These are phyloP conservation scores for Xeromyces bisporus DNA, from an alignment of 495 filamentous ascomycete species.

Conservation along the genomic window DNA sequence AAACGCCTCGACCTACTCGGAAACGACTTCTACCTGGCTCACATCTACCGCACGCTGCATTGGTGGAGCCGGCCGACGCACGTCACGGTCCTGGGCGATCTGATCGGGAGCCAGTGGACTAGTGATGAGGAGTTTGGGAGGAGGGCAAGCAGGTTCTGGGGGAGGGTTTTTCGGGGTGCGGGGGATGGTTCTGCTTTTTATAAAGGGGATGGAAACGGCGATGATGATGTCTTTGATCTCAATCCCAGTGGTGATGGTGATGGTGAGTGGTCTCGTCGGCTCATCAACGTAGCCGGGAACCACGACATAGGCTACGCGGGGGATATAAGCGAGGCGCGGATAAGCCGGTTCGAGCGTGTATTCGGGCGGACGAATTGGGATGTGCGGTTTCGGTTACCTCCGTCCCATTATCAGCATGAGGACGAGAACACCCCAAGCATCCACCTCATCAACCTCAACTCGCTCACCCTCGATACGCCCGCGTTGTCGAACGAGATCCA, in stretches of 20 bases:
- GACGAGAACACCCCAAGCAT: conserved; percentile 29
- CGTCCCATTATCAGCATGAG: conserved; percentile 14
- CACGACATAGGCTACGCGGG: conserved; percentile 95
- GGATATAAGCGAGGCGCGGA: conserved; percentile 54
- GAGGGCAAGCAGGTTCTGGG: conserved; percentile 64
- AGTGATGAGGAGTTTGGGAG: conserved; percentile 62
- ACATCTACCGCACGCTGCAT: conserved; percentile 72
- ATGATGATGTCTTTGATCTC: conserved; percentile 20
- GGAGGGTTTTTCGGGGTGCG: conserved; percentile 55
- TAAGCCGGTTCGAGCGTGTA: conserved; percentile 59
- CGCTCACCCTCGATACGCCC: conserved; percentile 80
- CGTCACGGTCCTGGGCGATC: conserved; percentile 73
- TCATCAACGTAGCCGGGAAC: conserved; percentile 86
- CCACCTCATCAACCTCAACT: conserved; percentile 73
- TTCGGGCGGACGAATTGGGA: conserved; percentile 87
- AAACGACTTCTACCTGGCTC: conserved; percentile 88
- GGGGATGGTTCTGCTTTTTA: conserved; percentile 15
- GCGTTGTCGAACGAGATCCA: conserved; percentile 47
- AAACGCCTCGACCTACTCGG: conserved; percentile 80
- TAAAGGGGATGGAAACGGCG: conserved; percentile 8
- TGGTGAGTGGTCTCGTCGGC: conserved; percentile 46
- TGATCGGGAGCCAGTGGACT: conserved; percentile 95
- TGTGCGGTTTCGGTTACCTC: conserved; percentile 42
- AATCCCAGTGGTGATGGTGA: conserved; percentile 36
- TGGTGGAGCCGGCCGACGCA: conserved; percentile 78